These are phyloP conservation scores for Boechera retrofracta DNA, from an alignment of 345 rosid genomes.

Conservation along the genomic window DNA sequence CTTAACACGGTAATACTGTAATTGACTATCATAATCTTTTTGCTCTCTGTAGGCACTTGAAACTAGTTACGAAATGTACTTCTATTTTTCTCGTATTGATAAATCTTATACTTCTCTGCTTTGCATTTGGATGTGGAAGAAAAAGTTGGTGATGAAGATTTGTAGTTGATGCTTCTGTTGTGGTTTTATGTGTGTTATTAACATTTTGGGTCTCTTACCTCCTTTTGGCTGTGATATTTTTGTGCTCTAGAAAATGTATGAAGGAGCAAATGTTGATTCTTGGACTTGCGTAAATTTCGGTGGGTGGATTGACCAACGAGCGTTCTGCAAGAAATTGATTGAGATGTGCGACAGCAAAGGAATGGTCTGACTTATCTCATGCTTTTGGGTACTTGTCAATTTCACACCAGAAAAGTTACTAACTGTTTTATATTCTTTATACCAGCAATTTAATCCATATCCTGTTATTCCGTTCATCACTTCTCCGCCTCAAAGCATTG, in stretches of 20 bases:
- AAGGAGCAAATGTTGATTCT: constrained; percentile 64
- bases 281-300: constrained; percentile 79
- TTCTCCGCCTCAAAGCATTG: constrained; percentile 49
- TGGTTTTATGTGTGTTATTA: neutral
- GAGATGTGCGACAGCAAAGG: constrained; percentile 73
- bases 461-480: constrained; percentile 50
- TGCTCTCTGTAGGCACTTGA: neutral
- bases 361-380: constrained; percentile 55
- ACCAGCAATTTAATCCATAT: constrained; percentile 50
- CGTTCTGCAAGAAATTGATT: constrained; percentile 55
- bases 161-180: constrained; percentile 9
- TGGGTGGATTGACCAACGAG: neutral
- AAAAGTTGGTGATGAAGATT: neutral
- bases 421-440: neutral
- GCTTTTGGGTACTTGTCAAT: neutral
- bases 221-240: neutral
- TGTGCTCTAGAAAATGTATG: constrained; percentile 72
- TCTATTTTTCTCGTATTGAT: neutral
- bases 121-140: neutral
- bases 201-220: neutral
- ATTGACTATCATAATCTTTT: neutral
- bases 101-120: neutral
- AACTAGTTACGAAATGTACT: neutral
- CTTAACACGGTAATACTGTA: constrained; percentile 55
- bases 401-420: neutral